Evolutionary conservation across 1,284 basidiomycete genomes (phyloP).

Genomic region (Takashimella koratensis): DNA sequence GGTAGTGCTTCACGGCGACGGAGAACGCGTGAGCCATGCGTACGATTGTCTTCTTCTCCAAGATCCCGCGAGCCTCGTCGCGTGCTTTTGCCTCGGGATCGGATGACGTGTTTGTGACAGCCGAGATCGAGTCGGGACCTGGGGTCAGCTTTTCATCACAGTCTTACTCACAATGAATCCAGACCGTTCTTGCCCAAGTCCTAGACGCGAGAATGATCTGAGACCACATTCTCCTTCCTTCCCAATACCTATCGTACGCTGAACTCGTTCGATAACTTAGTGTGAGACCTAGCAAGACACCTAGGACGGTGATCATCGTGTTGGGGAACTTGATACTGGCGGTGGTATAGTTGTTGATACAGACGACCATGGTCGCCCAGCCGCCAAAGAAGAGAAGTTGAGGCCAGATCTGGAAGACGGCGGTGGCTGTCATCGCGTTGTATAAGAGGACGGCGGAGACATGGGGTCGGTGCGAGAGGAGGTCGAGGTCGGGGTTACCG

Average conservation of each 20-base stretch:
- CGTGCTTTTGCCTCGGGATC: slow-evolving; percentile 48
- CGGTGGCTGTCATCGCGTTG: slow-evolving; percentile 36
- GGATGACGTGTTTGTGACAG: slow-evolving; percentile 10
- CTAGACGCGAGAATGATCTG: slow-evolving; percentile 58
- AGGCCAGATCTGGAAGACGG: slow-evolving; percentile 37
- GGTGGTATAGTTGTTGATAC: slow-evolving; percentile 32
- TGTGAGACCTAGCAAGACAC: slow-evolving; percentile 45
- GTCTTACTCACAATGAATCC: slow-evolving; percentile 41
- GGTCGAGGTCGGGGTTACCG: slow-evolving; percentile 17
- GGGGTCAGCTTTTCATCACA: not conserved
- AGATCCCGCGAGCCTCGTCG: slow-evolving; percentile 53
- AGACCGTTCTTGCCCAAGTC: slow-evolving; percentile 39
- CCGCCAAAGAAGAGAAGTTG: slow-evolving; percentile 38
- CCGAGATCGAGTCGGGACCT: slow-evolving; percentile 35
- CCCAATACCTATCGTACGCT: slow-evolving; percentile 71
- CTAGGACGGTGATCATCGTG: slow-evolving; percentile 43
- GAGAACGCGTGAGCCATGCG: slow-evolving; percentile 62
- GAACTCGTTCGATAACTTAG: slow-evolving; percentile 58
- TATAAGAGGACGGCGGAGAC: slow-evolving; percentile 22
- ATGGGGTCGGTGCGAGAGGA: slow-evolving; percentile 30
- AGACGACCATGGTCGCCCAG: slow-evolving; percentile 36
- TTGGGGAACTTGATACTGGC: slow-evolving; percentile 32
- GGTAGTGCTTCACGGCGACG: slow-evolving; percentile 50
- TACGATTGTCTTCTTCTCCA: slow-evolving; percentile 70
- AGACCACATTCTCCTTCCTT: slow-evolving; percentile 67